phyloP scores from a whole-genome alignment of 139 green algal species.

The Cymbomonas tetramitiformis region DNA sequence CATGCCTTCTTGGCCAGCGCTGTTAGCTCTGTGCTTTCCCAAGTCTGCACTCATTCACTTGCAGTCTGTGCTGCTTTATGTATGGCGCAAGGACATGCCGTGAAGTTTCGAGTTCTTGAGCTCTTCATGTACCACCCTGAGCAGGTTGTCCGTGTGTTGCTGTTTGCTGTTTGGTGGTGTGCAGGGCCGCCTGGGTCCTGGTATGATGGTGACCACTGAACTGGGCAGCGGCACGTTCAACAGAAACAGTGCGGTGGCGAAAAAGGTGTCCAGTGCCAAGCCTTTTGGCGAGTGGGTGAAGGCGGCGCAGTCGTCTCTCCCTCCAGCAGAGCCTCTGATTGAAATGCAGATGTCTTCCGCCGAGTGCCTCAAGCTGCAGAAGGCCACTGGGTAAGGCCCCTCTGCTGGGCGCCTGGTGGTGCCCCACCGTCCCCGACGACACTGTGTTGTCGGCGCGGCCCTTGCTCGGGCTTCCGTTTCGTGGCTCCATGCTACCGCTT shows the following conservation, averaged over 20 bases:
- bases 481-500: too few species aligned
- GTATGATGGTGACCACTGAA: conserved; percentile 87
- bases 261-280: conserved; percentile 43
- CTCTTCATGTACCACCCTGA: too few species aligned
- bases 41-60: too few species aligned
- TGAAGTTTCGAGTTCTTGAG: not conserved
- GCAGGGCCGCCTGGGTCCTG: conserved; percentile 85
- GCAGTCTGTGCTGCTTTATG: not conserved
- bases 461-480: too few species aligned
- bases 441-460: too few species aligned
- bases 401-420: too few species aligned
- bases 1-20: too few species aligned
- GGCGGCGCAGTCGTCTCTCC: conserved; percentile 5
- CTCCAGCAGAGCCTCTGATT: not conserved
- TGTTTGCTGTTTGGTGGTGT: conserved; percentile 16
- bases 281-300: conserved; percentile 75
- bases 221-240: conserved; percentile 65
- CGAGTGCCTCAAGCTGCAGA: conserved; percentile 41
- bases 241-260: conserved; percentile 67
- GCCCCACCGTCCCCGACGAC: too few species aligned
- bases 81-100: not conserved
- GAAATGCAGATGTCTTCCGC: not conserved
- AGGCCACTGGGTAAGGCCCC: conserved; percentile 42
- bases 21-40: too few species aligned
- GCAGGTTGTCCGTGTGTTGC: not conserved